phyloP scores from a whole-genome alignment of 2,329 filamentous ascomycete genomes.

The Pyricularia sp. region DNA sequence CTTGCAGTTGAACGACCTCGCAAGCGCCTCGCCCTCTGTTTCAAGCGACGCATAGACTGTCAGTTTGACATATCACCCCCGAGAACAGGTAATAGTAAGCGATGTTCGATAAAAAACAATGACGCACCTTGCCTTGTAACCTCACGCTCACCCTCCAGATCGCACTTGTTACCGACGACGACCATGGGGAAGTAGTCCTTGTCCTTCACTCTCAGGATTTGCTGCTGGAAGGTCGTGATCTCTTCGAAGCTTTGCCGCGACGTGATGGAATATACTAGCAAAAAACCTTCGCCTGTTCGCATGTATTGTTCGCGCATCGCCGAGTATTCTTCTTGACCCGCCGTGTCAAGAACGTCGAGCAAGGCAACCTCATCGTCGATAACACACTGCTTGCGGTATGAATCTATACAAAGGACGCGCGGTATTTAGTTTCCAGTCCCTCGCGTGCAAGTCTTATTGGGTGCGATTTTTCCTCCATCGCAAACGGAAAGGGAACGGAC shows the following conservation, averaged over 20 bases:
- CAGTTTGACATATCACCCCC: background rate
- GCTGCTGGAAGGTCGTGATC: conserved; percentile 97
- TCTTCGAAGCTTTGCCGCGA: conserved; percentile 97
- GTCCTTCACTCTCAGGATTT: conserved; percentile 97
- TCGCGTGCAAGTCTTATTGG: background rate
- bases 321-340: conserved; percentile 97
- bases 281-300: conserved; percentile 95
- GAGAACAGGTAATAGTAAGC: background rate
- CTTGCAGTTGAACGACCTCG: conserved; percentile 84
- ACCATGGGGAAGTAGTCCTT: conserved; percentile 99
- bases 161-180: conserved; percentile 98
- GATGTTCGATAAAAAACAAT: background rate
- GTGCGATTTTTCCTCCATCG: background rate
- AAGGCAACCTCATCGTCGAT: conserved; percentile 97
- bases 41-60: background rate
- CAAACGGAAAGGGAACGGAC: conserved; percentile 36
- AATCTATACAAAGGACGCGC: conserved; percentile 53
- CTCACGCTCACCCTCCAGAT: conserved; percentile 86
- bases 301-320: conserved; percentile 99
- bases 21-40: conserved; percentile 81
- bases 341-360: conserved; percentile 95
- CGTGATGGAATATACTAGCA: conserved; percentile 97
- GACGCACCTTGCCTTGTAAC: conserved; percentile 81
- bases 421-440: background rate
- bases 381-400: conserved; percentile 98